These are phyloP conservation scores for Spinellus fusiger DNA, from an alignment of 192 early-diverging fungal genomes.

Conservation along the genomic window DNA sequence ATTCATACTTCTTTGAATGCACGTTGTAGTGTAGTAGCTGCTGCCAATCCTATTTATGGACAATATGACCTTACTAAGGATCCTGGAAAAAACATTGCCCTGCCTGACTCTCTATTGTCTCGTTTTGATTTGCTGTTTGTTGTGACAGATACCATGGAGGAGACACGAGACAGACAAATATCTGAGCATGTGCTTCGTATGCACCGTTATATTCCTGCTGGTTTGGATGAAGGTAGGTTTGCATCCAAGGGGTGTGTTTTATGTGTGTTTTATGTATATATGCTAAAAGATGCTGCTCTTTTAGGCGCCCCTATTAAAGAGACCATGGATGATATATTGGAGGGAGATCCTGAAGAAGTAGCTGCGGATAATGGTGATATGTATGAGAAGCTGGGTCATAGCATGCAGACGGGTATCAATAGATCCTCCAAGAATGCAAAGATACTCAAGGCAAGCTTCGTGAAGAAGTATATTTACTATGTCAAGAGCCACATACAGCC, in stretches of 20 bases:
- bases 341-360: slow-evolving; percentile 45
- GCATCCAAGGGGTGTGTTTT: not conserved
- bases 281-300: not conserved
- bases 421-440: slow-evolving; percentile 24
- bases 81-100: slow-evolving; percentile 90
- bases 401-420: slow-evolving; percentile 71
- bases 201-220: slow-evolving; percentile 87
- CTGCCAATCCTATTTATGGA: slow-evolving; percentile 92
- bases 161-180: slow-evolving; percentile 78
- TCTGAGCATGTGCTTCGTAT: slow-evolving; percentile 91
- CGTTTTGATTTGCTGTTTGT: slow-evolving; percentile 98
- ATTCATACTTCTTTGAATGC: slow-evolving; percentile 98
- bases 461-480: slow-evolving; percentile 95
- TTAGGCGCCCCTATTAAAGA: slow-evolving; percentile 48
- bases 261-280: not conserved
- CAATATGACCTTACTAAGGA: slow-evolving; percentile 84
- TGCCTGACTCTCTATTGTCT: slow-evolving; percentile 92
- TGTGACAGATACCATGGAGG: slow-evolving; percentile 87
- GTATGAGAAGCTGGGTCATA: slow-evolving; percentile 83
- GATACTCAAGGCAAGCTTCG: slow-evolving; percentile 76
- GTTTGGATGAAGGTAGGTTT: slow-evolving; percentile 71
- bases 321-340: slow-evolving; percentile 32
- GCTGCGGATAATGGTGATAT: slow-evolving; percentile 52
- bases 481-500: slow-evolving; percentile 85
- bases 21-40: slow-evolving; percentile 92